These are phyloP conservation scores for Coemansia sp. DNA, from an alignment of 192 early-diverging fungal species.

Conservation along the genomic window DNA sequence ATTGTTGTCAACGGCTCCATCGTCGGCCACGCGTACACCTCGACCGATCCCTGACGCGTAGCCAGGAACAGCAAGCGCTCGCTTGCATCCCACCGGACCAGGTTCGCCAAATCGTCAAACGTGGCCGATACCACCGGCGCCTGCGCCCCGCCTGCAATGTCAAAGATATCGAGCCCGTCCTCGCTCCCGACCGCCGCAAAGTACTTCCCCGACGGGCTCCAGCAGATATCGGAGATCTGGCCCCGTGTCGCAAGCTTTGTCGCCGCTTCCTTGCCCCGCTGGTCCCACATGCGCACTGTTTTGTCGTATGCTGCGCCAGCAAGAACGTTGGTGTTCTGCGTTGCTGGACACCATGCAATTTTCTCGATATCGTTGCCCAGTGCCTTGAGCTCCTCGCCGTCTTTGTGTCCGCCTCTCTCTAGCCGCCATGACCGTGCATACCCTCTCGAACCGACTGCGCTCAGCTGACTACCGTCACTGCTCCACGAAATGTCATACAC, in stretches of 20 bases:
- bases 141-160: constrained; percentile 14
- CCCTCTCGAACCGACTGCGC: constrained; percentile 35
- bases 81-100: constrained; percentile 26
- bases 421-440: constrained; percentile 41
- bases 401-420: constrained; percentile 48
- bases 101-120: constrained; percentile 15
- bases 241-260: constrained; percentile 17
- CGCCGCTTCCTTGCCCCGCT: constrained; percentile 3
- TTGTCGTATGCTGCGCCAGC: constrained; percentile 45
- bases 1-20: constrained; percentile 41
- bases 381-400: constrained; percentile 43
- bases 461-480: constrained; percentile 47
- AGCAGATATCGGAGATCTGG: constrained; percentile 31
- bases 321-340: constrained; percentile 12
- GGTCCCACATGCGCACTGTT: constrained; percentile 40
- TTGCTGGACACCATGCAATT: constrained; percentile 34
- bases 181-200: constrained; percentile 29
- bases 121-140: constrained; percentile 22
- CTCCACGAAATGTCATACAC: constrained; percentile 50
- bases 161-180: constrained; percentile 41
- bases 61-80: constrained; percentile 32
- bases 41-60: constrained; percentile 35
- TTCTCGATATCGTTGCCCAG: constrained; percentile 35
- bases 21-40: constrained; percentile 39
- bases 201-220: constrained; percentile 39